Evolutionary conservation across 176 grass and related monocot genomes (phyloP), one percentile per base, ranked within the genome.

Genomic region (Zea mays): DNA sequence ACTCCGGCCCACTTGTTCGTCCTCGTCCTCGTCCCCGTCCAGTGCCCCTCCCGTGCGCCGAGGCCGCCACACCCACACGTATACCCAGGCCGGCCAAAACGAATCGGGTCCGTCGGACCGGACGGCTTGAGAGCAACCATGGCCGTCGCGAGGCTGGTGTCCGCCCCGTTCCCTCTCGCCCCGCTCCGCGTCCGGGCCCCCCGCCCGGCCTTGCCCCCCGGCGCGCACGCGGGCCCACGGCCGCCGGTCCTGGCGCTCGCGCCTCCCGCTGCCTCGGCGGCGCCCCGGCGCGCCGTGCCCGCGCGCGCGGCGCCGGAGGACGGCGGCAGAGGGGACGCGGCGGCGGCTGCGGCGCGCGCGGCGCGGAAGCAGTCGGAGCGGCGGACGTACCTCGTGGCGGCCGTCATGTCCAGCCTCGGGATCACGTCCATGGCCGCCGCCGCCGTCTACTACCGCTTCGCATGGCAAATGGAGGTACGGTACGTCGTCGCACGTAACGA

Each of bases 401-500:
- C 95, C 34, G 83, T 98, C 16, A 85, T 98, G 95, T 98, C 95
- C 49, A 98, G 89, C 82, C 71, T 98, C 75, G 95, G 95, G 27
- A 87, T 98, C 89, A 98, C 95, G 37, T 94, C 91, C 83, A 92
- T 98, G 91, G 89, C 95, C 63, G 80, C 90, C 75, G 76, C 83
- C 41, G 79, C 91, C 68, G 89, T 98, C 6, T 98, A 98, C 80
- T 98, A 98, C 88, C 89, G 95, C 8, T 98, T 98, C 89, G 83
- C 85, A 74, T 98, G 95, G 91, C 95, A 98, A 90, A 94, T 98
- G 95, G 89, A 92, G 91, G 94, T 92, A 45, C 19, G n/a, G n/a
- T n/a, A n/a, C n/a, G n/a, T n/a, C n/a, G n/a, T n/a, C n/a, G n/a
- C n/a, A n/a, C n/a, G n/a, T n/a, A n/a, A n/a, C n/a, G n/a, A n/a